Evolutionary conservation across 768 basidiomycete genomes (phyloP).

Genomic region (Lentinula edodes): DNA sequence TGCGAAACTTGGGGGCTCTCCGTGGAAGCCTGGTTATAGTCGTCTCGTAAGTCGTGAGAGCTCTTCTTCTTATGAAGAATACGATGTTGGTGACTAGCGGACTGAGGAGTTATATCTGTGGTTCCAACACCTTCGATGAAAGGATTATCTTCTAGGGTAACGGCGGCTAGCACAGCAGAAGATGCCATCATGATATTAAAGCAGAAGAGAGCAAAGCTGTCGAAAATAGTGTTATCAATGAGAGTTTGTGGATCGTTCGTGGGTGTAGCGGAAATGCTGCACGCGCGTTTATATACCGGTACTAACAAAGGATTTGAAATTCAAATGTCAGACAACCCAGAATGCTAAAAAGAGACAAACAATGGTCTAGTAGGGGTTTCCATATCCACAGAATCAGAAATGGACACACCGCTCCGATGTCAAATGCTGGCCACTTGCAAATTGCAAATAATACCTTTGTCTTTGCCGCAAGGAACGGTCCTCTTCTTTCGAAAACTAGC

Average conservation of each 20-base stretch:
- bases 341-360: no score
- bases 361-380: no score
- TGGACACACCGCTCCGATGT: no score
- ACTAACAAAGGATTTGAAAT: no score
- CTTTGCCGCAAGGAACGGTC: no score
- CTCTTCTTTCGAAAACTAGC: no score
- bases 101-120: background rate
- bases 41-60: conserved; percentile 25
- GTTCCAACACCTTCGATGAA: background rate
- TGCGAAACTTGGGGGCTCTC: background rate
- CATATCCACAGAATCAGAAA: no score
- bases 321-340: no score
- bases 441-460: no score
- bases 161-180: conserved; percentile 1
- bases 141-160: background rate
- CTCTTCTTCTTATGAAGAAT: conserved; percentile 30
- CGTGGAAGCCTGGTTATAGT: conserved; percentile 13
- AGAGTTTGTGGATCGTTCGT: background rate
- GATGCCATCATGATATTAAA: background rate
- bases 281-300: no score
- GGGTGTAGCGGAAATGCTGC: background rate
- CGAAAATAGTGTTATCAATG: background rate
- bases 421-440: no score
- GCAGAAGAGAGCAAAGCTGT: background rate
- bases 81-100: background rate